These are phyloP conservation scores for Fraxinus greggii DNA, from an alignment of 305 asterid species.

Conservation along the genomic window DNA sequence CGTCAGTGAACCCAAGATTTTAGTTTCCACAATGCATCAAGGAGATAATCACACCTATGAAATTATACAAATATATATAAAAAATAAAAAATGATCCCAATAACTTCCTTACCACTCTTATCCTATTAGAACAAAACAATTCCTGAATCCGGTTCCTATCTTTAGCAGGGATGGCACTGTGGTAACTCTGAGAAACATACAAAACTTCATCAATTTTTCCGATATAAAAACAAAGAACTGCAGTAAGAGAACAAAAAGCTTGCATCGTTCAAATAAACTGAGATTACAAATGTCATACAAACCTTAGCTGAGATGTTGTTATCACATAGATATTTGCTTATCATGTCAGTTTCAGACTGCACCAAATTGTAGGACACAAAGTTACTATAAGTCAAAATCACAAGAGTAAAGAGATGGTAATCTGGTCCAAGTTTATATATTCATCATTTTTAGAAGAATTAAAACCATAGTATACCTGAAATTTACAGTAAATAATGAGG, in stretches of 20 bases:
- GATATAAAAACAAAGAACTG: slow-evolving; percentile 17
- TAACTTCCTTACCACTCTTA: slow-evolving; percentile 70
- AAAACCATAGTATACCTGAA: slow-evolving; percentile 54
- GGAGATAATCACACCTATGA: slow-evolving; percentile 14
- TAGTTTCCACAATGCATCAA: background rate
- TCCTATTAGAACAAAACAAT: slow-evolving; percentile 78
- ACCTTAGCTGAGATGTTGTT: slow-evolving; percentile 84
- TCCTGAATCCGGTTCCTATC: slow-evolving; percentile 79
- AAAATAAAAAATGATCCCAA: background rate
- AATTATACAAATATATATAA: slow-evolving; percentile 11
- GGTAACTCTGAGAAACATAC: slow-evolving; percentile 71
- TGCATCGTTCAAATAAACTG: slow-evolving; percentile 23
- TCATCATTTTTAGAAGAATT: slow-evolving; percentile 13
- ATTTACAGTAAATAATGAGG: slow-evolving; percentile 91
- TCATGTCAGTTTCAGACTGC: slow-evolving; percentile 85
- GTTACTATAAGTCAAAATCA: slow-evolving; percentile 24
- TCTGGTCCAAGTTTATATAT: slow-evolving; percentile 8
- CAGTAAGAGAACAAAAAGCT: slow-evolving; percentile 25
- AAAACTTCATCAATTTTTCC: slow-evolving; percentile 13
- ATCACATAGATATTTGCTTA: slow-evolving; percentile 84
- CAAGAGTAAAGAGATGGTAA: slow-evolving; percentile 2
- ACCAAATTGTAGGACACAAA: slow-evolving; percentile 23
- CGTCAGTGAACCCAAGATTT: slow-evolving; percentile 19
- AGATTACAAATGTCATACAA: slow-evolving; percentile 37
- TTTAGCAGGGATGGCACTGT: slow-evolving; percentile 83